Percentiles rank a stretch among this genome's conserved stretches.
phyloP scores from a whole-genome alignment of 139 green algal genomes.

The Micromonas commoda region DNA sequence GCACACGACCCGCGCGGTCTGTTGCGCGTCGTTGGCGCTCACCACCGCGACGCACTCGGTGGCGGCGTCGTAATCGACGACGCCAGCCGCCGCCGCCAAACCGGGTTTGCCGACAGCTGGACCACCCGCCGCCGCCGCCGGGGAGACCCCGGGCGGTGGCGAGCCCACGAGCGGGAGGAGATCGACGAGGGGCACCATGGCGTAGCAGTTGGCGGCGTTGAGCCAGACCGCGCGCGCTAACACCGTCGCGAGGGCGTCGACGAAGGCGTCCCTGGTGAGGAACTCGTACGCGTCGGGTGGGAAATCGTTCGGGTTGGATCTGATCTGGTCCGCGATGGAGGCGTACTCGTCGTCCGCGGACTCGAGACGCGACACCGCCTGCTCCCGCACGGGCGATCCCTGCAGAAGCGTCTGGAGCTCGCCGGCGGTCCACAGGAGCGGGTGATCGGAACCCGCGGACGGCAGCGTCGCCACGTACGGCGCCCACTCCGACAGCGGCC shows the following conservation, averaged over 20 bases:
- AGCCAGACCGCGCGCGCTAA: slow-evolving; percentile 71
- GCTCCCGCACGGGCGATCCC: slow-evolving; percentile 12
- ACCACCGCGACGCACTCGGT: slow-evolving; percentile 34
- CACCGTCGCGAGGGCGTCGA: slow-evolving; percentile 71
- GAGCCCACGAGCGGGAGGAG: not conserved
- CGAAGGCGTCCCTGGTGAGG: slow-evolving; percentile 49
- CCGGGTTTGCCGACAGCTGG: not conserved
- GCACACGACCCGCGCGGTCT: not conserved
- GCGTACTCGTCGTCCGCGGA: slow-evolving; percentile 58
- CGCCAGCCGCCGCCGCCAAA: not conserved
- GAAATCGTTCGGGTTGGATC: slow-evolving; percentile 38
- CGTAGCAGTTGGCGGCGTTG: slow-evolving; percentile 76
- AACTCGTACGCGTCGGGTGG: slow-evolving; percentile 27
- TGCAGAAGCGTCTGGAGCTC: slow-evolving; percentile 36
- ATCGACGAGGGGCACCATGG: slow-evolving; percentile 67
- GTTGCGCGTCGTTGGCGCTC: not conserved
- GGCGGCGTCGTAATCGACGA: slow-evolving; percentile 38
- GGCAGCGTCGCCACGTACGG: slow-evolving; percentile 44
- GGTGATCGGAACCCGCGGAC: not conserved
- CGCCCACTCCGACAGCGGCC: slow-evolving; percentile 30
- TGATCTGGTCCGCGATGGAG: slow-evolving; percentile 30
- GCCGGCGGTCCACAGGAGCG: slow-evolving; percentile 35
- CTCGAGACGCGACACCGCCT: slow-evolving; percentile 33
- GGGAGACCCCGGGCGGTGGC: not conserved
- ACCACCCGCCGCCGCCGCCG: not conserved